Conservation (phyloP, 2,329 filamentous ascomycete species). For the Apiospora koreana region DNA sequence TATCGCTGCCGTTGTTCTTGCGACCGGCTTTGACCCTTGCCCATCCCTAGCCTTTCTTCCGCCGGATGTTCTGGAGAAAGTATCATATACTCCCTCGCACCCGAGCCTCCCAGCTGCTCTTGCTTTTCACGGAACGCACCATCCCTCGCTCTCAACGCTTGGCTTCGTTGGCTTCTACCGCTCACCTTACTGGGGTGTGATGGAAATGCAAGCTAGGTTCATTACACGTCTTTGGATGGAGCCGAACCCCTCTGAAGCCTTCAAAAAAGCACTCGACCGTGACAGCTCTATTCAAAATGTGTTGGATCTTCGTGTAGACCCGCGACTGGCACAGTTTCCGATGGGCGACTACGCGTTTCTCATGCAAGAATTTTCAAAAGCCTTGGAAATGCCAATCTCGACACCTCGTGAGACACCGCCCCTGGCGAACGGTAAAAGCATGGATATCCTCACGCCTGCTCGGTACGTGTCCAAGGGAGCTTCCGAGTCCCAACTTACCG, state of each 20-base stretch:
- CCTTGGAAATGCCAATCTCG: slow-evolving; percentile 52
- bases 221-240: slow-evolving; percentile 61
- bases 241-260: slow-evolving; percentile 22
- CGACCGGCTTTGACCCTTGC: slow-evolving; percentile 72
- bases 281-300: slow-evolving; percentile 49
- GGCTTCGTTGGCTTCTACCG: slow-evolving; percentile 85
- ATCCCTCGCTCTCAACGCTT: slow-evolving; percentile 60
- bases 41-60: slow-evolving; percentile 67
- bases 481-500: slow-evolving; percentile 38
- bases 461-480: slow-evolving; percentile 46
- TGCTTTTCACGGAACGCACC: slow-evolving; percentile 66
- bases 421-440: slow-evolving; percentile 42
- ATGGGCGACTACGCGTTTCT: slow-evolving; percentile 81
- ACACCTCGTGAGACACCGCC: slow-evolving; percentile 37
- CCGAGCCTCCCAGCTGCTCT: slow-evolving; percentile 64
- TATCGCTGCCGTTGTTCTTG: slow-evolving; percentile 69
- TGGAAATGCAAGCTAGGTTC: slow-evolving; percentile 81
- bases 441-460: slow-evolving; percentile 59
- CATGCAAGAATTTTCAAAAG: slow-evolving; percentile 68
- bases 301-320: slow-evolving; percentile 52
- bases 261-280: slow-evolving; percentile 42
- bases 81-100: slow-evolving; percentile 59
- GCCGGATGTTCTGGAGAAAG: slow-evolving; percentile 49
- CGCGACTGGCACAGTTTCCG: slow-evolving; percentile 68
- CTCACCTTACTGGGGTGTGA: slow-evolving; percentile 82